Percentiles rank a stretch among this genome's conserved stretches.
Conservation (phyloP, 1,139 yeast genomes). For the Candida sojae region DNA sequence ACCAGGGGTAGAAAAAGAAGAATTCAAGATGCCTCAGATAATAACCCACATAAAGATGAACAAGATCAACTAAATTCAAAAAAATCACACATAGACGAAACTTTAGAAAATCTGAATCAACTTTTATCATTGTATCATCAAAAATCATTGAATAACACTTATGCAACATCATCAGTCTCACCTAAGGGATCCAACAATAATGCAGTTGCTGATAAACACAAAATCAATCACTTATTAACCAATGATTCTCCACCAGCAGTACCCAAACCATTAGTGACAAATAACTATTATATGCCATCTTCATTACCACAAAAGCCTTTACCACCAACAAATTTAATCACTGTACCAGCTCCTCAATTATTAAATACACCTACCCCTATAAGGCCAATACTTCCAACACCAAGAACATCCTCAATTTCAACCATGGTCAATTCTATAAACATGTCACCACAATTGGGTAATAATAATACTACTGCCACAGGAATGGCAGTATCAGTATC, state of each 20-base stretch:
- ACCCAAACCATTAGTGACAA: neutral
- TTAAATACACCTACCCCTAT: slow-evolving; percentile 1
- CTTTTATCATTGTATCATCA: neutral
- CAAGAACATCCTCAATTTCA: slow-evolving; percentile 1
- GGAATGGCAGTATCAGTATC: neutral
- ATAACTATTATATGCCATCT: neutral
- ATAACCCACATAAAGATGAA: neutral
- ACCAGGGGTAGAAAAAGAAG: slow-evolving; percentile 16
- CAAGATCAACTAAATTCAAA: neutral
- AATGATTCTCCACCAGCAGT: slow-evolving; percentile 12
- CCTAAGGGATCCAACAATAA: neutral
- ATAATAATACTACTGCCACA: neutral
- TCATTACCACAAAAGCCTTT: neutral
- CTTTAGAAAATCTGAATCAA: neutral
- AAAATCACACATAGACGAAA: neutral
- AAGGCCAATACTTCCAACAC: slow-evolving; percentile 2
- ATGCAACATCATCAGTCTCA: neutral
- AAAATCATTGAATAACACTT: neutral
- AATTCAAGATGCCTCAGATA: slow-evolving; percentile 1
- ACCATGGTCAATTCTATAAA: neutral
- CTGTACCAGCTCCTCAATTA: neutral
- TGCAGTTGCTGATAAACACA: slow-evolving; percentile 10
- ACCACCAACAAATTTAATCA: slow-evolving; percentile 1
- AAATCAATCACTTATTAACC: slow-evolving; percentile 15
- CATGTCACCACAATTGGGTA: neutral